Evolutionary conservation across 2,329 filamentous ascomycete genomes (phyloP), one percentile per base, ranked within the genome.

Genomic region (Aspergillaceae sp.): DNA sequence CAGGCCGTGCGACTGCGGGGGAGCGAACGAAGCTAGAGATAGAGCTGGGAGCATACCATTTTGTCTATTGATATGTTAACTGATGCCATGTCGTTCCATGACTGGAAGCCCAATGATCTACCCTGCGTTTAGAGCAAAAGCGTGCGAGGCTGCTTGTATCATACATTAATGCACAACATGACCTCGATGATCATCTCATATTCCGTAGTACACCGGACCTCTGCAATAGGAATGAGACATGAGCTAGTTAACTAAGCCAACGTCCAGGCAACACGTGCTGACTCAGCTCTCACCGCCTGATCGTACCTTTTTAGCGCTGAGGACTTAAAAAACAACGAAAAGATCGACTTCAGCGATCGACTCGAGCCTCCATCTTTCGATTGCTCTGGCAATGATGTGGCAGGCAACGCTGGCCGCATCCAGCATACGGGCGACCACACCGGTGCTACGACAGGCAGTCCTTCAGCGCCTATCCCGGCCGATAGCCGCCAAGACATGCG

Each of bases 1-100:
- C 92, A 98, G 71, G 86, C 92, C 2, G 92, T 98, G 54, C 81
- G 92, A 63, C 76, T 98, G 71, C 82, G 92, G 60, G 92, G 92
- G 36, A 97, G 91, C 64, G 92, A 98, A 77, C 81, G 92, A 60
- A 88, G 87, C 59, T 95, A 60, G 45, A 43, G 28, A 32, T 36
- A 42, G 11, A 38, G 9, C 27, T 4, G n/a, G n/a, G 26, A 9
- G 36, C 36, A 38, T 38, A 27, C 11, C n/a, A 27, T 41, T 44
- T 29, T 49, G 44, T 48, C 30, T 49, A 19, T 28, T 30, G 6
- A 19, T 19, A 19, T 19, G 19, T 19, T 19, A 19, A 19, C 19
- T 19, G 19, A 19, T 19, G 19, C 19, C 19, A 19, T 19, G 19
- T 19, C 19, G 19, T 19, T 19, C 19, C 19, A 19, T 19, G 19